Percentiles rank a stretch among this genome's conserved stretches.
phyloP scores from a whole-genome alignment of 495 filamentous ascomycete genomes.

The Sphaerosporella brunnea region DNA sequence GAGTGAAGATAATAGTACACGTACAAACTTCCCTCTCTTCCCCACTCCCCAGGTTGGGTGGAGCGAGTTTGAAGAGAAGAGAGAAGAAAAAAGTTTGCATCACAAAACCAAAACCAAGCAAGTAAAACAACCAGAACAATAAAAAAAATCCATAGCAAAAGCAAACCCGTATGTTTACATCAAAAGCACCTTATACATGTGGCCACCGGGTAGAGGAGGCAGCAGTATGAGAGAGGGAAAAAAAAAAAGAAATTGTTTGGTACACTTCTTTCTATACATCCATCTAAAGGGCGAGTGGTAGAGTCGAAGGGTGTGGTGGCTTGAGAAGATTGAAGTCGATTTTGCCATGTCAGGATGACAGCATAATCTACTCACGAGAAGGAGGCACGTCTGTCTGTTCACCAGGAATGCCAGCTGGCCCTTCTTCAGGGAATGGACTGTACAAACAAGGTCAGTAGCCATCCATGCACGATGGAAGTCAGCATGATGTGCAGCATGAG shows the following conservation, averaged over 20 bases:
- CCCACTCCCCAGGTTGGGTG: no score
- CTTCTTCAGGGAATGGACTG: slow-evolving; percentile 20
- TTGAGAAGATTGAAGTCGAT: no score
- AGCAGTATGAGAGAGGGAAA: no score
- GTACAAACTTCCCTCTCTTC: no score
- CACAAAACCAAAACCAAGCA: slow-evolving; percentile 5
- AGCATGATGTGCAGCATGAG: neutral
- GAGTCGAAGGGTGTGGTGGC: neutral
- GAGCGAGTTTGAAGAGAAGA: neutral
- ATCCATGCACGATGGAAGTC: neutral
- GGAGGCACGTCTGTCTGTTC: slow-evolving; percentile 5
- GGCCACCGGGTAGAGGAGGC: no score
- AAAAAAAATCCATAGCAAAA: slow-evolving; percentile 1
- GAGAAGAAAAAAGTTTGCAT: neutral
- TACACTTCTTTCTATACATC: slow-evolving; percentile 3
- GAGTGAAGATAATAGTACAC: slow-evolving; percentile 8
- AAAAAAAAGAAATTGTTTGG: slow-evolving; percentile 2
- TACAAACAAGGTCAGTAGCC: neutral
- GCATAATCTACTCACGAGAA: no score
- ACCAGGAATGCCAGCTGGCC: slow-evolving; percentile 7
- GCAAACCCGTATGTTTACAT: no score
- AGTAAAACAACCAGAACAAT: no score
- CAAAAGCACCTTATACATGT: no score
- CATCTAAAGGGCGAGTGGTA: neutral
- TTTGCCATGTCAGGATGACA: no score